Evolutionary conservation across 306 rosid species (phyloP), one percentile per base, ranked within the genome.

Genomic region (Fagus sylvatica): DNA sequence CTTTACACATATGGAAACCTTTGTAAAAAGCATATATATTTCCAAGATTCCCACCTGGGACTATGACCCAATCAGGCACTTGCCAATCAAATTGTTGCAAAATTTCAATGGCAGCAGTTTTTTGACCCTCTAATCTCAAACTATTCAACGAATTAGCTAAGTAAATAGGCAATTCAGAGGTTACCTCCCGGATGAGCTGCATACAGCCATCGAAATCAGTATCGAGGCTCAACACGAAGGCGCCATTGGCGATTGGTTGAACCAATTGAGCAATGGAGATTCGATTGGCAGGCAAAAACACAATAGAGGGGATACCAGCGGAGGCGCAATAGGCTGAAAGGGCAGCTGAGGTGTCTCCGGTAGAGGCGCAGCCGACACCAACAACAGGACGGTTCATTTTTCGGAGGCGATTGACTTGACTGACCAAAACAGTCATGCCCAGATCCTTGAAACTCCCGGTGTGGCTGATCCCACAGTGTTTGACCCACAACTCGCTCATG

Each of bases 131-230:
- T 4, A 93, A 60, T 55, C 98, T 86, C 88, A 93, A 76, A 66
- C 93, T 93, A 32, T 93, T 93, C 17, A 93, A 40, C 1, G 93
- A 89, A 71, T 93, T 93, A 0, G 96, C 94, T 83, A 90, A 76
- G 61, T 93, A 93, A 6, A 93, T 93, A 0, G 94, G 96, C 48
- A 93, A 65, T 64, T 93, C 94, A 0, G 94, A 87, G 1, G 96
- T 93, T 1, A 93, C 96, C 37, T 93, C 91, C 2, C 96, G 59
- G 28, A 93, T 93, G 86, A 90, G 46, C 54, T 88, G 90, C 98
- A 90, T 93, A 54, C 98, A 93, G 0, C 98, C 98, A 49, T 93
- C 96, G 17, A 93, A 93, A 88, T 93, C 98, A 1, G 98, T 89
- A 46, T 93, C 98, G 19, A 93, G 74, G 53, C 94, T 90, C 68